Evolutionary conservation across 2,329 filamentous ascomycete species (phyloP).

Genomic region (Ophiostoma triangulosporum): DNA sequence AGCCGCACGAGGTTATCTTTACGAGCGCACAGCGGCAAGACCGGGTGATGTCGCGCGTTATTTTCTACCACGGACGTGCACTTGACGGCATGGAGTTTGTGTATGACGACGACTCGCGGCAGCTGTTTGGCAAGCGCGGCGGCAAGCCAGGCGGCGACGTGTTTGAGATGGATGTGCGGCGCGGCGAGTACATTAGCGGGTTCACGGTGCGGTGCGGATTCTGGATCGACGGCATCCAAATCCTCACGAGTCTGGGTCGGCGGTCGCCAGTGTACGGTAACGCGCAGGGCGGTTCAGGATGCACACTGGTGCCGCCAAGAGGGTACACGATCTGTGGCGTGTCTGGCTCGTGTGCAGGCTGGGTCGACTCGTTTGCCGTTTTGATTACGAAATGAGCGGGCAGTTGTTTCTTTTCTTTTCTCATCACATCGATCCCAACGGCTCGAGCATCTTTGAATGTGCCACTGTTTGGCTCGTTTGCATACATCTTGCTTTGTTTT

Average conservation of each 20-base stretch:
- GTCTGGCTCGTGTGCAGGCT: slow-evolving; percentile 64
- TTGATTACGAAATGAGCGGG: slow-evolving; percentile 33
- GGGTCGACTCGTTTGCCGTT: slow-evolving; percentile 77
- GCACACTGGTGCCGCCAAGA: slow-evolving; percentile 73
- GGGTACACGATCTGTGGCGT: slow-evolving; percentile 84
- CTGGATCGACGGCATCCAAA: slow-evolving; percentile 80
- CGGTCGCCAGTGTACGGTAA: slow-evolving; percentile 81
- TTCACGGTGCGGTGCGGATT: slow-evolving; percentile 69
- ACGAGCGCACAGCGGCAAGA: slow-evolving; percentile 53
- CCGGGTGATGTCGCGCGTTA: slow-evolving; percentile 61
- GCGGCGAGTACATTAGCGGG: slow-evolving; percentile 75
- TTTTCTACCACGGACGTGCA: slow-evolving; percentile 62
- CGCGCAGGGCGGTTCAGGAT: slow-evolving; percentile 65
- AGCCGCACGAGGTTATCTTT: slow-evolving; percentile 61
- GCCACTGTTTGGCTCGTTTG: neutral
- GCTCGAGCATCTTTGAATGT: no score
- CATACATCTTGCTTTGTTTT: neutral
- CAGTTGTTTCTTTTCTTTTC: neutral
- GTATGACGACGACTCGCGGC: slow-evolving; percentile 74
- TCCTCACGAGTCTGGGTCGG: slow-evolving; percentile 78
- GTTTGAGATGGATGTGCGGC: slow-evolving; percentile 71
- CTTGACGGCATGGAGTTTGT: slow-evolving; percentile 83
- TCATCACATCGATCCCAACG: neutral
- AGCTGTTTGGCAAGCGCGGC: slow-evolving; percentile 74
- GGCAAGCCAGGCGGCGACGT: slow-evolving; percentile 56